phyloP scores from a whole-genome alignment of 2,329 filamentous ascomycete genomes.

The Apiospora hydei region DNA sequence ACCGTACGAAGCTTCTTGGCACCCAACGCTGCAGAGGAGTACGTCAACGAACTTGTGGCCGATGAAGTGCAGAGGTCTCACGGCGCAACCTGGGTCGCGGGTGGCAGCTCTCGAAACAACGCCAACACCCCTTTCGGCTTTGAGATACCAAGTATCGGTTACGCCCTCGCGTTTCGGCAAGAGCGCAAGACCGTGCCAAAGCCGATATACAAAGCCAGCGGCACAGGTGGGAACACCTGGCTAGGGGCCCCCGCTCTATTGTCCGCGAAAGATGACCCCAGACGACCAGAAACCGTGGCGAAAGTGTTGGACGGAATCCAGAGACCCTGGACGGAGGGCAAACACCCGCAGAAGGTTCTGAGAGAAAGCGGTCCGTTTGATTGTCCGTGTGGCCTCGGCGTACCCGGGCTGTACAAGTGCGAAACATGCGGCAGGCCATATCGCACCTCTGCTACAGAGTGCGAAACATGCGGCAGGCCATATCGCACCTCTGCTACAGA shows the following conservation, averaged over 20 bases:
- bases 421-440: not conserved
- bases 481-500: not conserved
- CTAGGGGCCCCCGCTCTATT: not conserved
- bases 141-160: not conserved
- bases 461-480: not conserved
- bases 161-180: not conserved
- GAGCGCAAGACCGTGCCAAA: not conserved
- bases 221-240: not conserved
- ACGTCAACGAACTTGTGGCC: not conserved
- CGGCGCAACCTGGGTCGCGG: not conserved
- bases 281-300: not conserved
- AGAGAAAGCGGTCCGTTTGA: not conserved
- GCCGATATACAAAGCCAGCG: not conserved
- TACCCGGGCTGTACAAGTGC: not conserved
- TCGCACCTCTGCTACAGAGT: not conserved
- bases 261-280: not conserved
- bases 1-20: too few species aligned
- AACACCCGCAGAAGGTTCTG: not conserved
- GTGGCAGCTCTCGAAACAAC: too few species aligned
- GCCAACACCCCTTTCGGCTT: conserved; percentile 1
- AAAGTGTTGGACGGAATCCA: too few species aligned
- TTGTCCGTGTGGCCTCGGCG: not conserved
- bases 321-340: not conserved
- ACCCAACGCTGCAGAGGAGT: not conserved
- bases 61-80: not conserved